Evolutionary conservation across 192 early-diverging fungal genomes (phyloP).

Genomic region (Podila epicladia): DNA sequence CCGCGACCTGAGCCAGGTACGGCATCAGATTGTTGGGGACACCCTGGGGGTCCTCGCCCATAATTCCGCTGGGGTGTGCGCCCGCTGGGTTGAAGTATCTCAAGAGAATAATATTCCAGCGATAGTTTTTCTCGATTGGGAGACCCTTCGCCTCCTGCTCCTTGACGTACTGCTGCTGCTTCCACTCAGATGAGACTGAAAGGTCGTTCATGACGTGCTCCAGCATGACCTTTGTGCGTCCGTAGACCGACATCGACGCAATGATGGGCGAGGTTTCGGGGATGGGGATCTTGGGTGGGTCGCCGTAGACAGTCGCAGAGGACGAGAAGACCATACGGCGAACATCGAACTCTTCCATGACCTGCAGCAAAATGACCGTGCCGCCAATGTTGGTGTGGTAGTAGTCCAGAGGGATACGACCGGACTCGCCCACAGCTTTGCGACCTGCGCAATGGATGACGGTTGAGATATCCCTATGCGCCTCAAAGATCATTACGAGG

Average conservation of each 20-base stretch:
- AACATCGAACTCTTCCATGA: constrained; percentile 82
- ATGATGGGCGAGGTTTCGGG: constrained; percentile 70
- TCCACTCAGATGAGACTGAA: constrained; percentile 61
- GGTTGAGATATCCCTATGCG: constrained; percentile 67
- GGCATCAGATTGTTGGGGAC: constrained; percentile 93
- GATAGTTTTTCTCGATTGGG: constrained; percentile 8
- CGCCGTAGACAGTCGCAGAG: constrained; percentile 91
- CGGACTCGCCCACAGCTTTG: constrained; percentile 89
- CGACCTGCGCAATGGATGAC: constrained; percentile 90
- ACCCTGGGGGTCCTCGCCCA: constrained; percentile 91
- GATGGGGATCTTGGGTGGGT: constrained; percentile 76
- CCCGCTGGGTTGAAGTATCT: constrained; percentile 95
- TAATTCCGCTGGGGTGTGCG: constrained; percentile 87
- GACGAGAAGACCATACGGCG: constrained; percentile 96
- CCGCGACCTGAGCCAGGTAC: constrained; percentile 84
- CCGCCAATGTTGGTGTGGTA: constrained; percentile 95
- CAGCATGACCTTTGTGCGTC: constrained; percentile 91
- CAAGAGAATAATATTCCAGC: constrained; percentile 31
- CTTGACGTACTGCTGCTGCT: constrained; percentile 21
- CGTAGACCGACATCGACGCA: constrained; percentile 93
- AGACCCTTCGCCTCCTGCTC: background rate
- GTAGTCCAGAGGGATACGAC: constrained; percentile 83
- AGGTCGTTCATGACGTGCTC: constrained; percentile 87
- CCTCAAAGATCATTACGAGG: constrained; percentile 77
- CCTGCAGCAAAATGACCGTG: constrained; percentile 82